Percentiles rank a stretch among this genome's conserved stretches.
These are phyloP conservation scores for Talaromyces proteolyticus DNA, from an alignment of 495 filamentous ascomycete species.

Conservation along the genomic window DNA sequence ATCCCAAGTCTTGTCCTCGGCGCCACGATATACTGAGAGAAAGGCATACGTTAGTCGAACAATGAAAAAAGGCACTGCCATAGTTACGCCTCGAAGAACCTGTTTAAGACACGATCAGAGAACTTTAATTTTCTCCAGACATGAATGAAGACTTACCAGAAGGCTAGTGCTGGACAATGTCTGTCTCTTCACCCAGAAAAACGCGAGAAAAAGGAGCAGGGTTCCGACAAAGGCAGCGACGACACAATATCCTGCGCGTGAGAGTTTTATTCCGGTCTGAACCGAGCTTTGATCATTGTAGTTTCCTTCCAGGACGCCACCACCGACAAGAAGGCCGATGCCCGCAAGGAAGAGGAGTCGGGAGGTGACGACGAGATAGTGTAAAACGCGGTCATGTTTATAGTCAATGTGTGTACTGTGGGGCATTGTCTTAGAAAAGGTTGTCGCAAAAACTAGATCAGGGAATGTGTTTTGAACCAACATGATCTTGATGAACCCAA, in stretches of 20 bases:
- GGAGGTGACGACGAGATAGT: conserved; percentile 8
- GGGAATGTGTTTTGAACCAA: conserved; percentile 6
- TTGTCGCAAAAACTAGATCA: neutral
- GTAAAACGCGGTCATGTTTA: conserved; percentile 2
- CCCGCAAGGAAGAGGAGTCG: conserved; percentile 19
- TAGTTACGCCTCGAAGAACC: neutral
- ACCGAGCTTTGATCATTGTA: conserved; percentile 7
- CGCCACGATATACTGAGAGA: conserved; percentile 14
- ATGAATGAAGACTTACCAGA: neutral
- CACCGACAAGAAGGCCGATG: conserved; percentile 17
- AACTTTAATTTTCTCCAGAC: neutral
- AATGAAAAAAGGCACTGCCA: conserved; percentile 21
- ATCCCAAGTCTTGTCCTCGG: conserved; percentile 15
- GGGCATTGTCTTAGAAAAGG: too few relatives aligned
- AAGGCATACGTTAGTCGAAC: conserved; percentile 22
- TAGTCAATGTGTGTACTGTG: neutral
- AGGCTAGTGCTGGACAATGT: neutral
- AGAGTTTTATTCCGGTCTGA: conserved; percentile 13
- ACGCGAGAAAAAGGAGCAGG: conserved; percentile 15
- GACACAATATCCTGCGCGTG: conserved; percentile 21
- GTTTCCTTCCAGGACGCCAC: conserved; percentile 17
- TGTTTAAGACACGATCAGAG: neutral
- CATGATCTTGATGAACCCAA: conserved; percentile 23
- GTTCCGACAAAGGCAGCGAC: conserved; percentile 16
- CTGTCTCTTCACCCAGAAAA: conserved; percentile 13